Base-by-base conservation (phyloP, 1,139 yeast genomes). In the Sugiyamaella paludigena region DNA sequence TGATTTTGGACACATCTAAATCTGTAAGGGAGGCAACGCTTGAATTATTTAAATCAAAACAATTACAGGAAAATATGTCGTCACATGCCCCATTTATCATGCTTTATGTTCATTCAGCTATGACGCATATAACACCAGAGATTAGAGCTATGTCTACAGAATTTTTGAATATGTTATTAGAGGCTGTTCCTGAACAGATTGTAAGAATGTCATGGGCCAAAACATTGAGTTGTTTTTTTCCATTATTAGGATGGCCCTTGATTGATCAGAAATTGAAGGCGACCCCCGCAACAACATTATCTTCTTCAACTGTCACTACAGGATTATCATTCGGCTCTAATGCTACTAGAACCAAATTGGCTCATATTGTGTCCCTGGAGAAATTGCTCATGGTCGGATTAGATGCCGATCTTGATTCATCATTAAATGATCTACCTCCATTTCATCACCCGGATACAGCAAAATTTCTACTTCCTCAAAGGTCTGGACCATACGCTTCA, bases 71-170 rank as follows among this genome's bases (percentile, higher is more conserved):
- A 9, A 50, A 44, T 35, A 43, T 57, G 37, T 44, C 47, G 13
- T 52, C 57, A 10, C 94, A 91, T 67, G 75, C 84, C 43, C 74
- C 82, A 29, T 71, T 83, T 6, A 68, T 91, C 2, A 76, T 86
- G 31, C 72, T 92, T 30, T 91, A 86, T 63, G 75, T 91, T n/a
- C 86, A 86, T 60, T 84, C 94, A 47, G 95, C 96, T 11, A 92
- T 92, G 98, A 87, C 98, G 13, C 97, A 92, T 63, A 84, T 92
- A 40, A 78, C 77, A 34, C 83, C 91, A 0, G 81, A 80, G 7
- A 80, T 89, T 35, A 77, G 95, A 42, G 78, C 79, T 46, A 85
- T 83, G 55, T 80, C 94, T 4, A 79, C 92, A 0, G 76, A 75
- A 50, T 84, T 83, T 57, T 69, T 89, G 32, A 72, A 72, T 32